phyloP scores from a whole-genome alignment of 768 basidiomycete species.

The Tubosaeta sp. region DNA sequence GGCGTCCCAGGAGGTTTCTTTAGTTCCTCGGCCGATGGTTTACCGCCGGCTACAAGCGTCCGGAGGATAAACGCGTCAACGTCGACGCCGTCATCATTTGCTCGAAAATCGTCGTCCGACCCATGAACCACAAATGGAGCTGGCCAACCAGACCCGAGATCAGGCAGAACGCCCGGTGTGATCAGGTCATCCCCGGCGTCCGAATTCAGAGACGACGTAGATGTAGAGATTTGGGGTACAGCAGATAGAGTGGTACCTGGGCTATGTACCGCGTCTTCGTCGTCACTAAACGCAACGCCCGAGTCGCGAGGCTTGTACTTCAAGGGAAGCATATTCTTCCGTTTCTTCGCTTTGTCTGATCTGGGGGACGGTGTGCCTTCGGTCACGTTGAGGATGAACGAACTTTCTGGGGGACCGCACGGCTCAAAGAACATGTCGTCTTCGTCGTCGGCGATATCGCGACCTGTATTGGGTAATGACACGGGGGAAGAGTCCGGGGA shows the following conservation, averaged over 20 bases:
- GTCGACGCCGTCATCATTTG: constrained; percentile 33
- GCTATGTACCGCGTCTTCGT: constrained; percentile 36
- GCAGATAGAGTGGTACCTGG: constrained; percentile 26
- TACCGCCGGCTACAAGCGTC: constrained; percentile 57
- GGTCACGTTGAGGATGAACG: constrained; percentile 55
- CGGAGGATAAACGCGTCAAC: constrained; percentile 72
- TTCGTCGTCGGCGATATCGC: constrained; percentile 38
- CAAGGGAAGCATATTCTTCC: constrained; percentile 42
- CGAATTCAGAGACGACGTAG: constrained; percentile 57
- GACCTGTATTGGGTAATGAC: constrained; percentile 24
- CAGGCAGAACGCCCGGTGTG: constrained; percentile 60
- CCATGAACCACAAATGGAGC: constrained; percentile 36
- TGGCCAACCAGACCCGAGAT: constrained; percentile 61
- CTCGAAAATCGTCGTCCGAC: constrained; percentile 35
- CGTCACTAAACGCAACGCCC: constrained; percentile 58
- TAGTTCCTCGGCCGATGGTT: constrained; percentile 37
- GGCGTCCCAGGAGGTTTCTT: constrained; percentile 79
- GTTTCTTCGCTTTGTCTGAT: constrained; percentile 29
- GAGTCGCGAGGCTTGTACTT: constrained; percentile 75
- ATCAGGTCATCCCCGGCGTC: constrained; percentile 62
- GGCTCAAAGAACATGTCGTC: constrained; percentile 55
- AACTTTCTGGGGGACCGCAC: constrained; percentile 41
- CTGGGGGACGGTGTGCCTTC: constrained; percentile 56
- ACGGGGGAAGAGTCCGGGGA: constrained; percentile 53
- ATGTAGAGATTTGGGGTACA: constrained; percentile 58